phyloP scores from a whole-genome alignment of 495 filamentous ascomycete species.

The Aspergillus carlsbadensis region DNA sequence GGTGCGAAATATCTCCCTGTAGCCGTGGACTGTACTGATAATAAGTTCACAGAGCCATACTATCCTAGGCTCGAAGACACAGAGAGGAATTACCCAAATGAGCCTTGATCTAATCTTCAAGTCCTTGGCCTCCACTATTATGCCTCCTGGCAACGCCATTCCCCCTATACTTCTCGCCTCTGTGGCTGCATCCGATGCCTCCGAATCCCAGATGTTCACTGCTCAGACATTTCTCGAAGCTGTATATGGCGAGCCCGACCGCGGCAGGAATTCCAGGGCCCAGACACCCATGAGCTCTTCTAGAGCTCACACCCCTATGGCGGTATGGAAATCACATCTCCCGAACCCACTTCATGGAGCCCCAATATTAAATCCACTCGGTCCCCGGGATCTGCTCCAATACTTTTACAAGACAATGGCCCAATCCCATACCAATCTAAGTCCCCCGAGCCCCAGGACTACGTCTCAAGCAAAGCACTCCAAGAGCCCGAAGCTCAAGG shows the following conservation, averaged over 20 bases:
- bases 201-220: conserved; percentile 78
- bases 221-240: conserved; percentile 77
- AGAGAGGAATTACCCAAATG: conserved; percentile 89
- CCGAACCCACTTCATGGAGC: conserved; percentile 25
- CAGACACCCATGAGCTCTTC: conserved; percentile 75
- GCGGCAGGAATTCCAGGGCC: conserved; percentile 66
- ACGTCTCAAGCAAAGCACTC: conserved; percentile 7
- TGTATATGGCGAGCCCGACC: conserved; percentile 68
- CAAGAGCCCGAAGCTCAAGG: conserved; percentile 19
- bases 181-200: conserved; percentile 71
- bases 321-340: conserved; percentile 39
- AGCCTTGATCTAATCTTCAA: conserved; percentile 86
- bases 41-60: conserved; percentile 75
- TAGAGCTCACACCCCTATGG: conserved; percentile 44
- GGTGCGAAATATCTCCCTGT: conserved; percentile 49
- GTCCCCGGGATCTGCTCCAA: conserved; percentile 13
- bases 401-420: conserved; percentile 4
- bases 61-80: conserved; percentile 83
- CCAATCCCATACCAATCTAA: not conserved
- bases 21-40: conserved; percentile 15
- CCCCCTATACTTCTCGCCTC: conserved; percentile 65
- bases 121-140: conserved; percentile 65
- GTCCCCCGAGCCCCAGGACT: not conserved
- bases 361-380: conserved; percentile 26
- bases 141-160: conserved; percentile 56